phyloP scores from a whole-genome alignment of 192 early-diverging fungal genomes.

The Gaertneriomyces semiglobifer region DNA sequence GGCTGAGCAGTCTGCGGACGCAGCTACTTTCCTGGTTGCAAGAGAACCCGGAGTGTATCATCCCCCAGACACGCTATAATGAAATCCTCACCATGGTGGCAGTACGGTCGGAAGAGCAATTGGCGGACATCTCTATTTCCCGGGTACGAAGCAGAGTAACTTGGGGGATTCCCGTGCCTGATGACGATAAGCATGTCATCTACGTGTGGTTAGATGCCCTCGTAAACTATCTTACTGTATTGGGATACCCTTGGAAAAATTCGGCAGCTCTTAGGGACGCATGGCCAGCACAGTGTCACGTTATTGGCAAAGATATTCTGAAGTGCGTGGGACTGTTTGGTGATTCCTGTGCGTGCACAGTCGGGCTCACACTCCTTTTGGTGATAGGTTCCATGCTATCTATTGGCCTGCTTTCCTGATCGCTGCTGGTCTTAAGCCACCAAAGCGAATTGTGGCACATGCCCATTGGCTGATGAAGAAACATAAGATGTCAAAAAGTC shows the following conservation, averaged over 20 bases:
- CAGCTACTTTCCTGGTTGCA: slow-evolving; percentile 68
- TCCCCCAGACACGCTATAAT: slow-evolving; percentile 54
- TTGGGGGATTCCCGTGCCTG: slow-evolving; percentile 93
- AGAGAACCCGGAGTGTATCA: slow-evolving; percentile 61
- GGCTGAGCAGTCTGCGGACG: slow-evolving; percentile 61
- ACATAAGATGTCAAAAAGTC: slow-evolving; percentile 95
- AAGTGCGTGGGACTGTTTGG: slow-evolving; percentile 38
- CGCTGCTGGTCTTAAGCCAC: slow-evolving; percentile 76
- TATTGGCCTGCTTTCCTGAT: slow-evolving; percentile 97
- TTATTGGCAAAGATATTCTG: slow-evolving; percentile 95
- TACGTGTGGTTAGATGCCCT: slow-evolving; percentile 99
- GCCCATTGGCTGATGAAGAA: slow-evolving; percentile 90
- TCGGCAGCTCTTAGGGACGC: slow-evolving; percentile 32
- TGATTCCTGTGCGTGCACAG: background rate
- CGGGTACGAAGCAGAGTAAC: slow-evolving; percentile 67
- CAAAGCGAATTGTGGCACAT: slow-evolving; percentile 81
- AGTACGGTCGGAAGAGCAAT: slow-evolving; percentile 13
- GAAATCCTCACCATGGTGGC: slow-evolving; percentile 18
- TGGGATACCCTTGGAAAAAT: slow-evolving; percentile 74
- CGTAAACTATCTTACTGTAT: slow-evolving; percentile 84
- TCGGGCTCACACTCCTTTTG: slow-evolving; percentile 2
- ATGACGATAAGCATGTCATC: slow-evolving; percentile 80
- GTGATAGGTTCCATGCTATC: slow-evolving; percentile 82
- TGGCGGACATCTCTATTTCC: slow-evolving; percentile 83
- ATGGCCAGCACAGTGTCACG: slow-evolving; percentile 74